Evolutionary conservation across 2,329 filamentous ascomycete species (phyloP).

Genomic region (Fonsecaea pedrosoi): DNA sequence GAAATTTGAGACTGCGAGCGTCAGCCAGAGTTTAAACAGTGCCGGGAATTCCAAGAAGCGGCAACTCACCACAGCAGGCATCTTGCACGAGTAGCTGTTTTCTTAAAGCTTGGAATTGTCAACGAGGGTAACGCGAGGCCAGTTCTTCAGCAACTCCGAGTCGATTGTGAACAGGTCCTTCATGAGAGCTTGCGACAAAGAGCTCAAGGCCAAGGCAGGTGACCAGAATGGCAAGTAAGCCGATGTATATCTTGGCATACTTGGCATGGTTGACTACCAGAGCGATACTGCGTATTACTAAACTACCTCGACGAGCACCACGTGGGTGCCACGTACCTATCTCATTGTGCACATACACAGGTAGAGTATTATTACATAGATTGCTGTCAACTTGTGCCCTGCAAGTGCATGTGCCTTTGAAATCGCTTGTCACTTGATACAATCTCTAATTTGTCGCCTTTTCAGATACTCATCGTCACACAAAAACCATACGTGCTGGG

Average conservation of each 20-base stretch:
- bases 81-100: conserved; percentile 18
- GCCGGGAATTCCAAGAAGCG: background rate
- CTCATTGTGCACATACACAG: too few species aligned
- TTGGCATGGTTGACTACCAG: too few species aligned
- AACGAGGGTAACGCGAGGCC: background rate
- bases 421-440: too few species aligned
- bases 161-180: background rate
- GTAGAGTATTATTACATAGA: too few species aligned
- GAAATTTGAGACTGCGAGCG: conserved; percentile 53
- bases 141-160: background rate
- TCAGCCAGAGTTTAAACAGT: conserved; percentile 8
- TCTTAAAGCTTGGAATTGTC: conserved; percentile 38
- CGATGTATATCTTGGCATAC: background rate
- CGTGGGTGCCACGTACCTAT: too few species aligned
- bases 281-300: too few species aligned
- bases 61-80: conserved; percentile 56
- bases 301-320: too few species aligned
- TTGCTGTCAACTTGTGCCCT: too few species aligned
- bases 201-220: conserved; percentile 3
- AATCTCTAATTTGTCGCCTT: too few species aligned
- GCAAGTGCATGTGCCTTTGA: too few species aligned
- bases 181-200: background rate
- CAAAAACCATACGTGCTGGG: too few species aligned
- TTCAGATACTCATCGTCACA: too few species aligned
- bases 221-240: background rate